phyloP scores from a whole-genome alignment of 768 basidiomycete species.

The Pleurotus ostreatus region DNA sequence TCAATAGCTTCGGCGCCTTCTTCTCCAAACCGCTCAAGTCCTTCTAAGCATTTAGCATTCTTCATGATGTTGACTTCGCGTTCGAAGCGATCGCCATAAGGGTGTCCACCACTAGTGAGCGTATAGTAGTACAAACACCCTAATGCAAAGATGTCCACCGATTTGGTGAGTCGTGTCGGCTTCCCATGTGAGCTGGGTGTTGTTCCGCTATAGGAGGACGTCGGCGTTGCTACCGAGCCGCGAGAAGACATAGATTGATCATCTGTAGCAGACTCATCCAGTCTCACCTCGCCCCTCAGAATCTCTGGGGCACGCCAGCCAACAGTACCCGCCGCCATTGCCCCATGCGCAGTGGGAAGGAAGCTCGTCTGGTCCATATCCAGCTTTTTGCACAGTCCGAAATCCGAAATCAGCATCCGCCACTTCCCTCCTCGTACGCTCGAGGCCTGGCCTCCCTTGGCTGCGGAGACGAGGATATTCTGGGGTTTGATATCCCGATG shows the following conservation, averaged over 20 bases:
- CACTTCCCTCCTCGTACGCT: conserved; percentile 37
- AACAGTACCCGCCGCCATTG: conserved; percentile 87
- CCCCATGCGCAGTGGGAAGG: conserved; percentile 85
- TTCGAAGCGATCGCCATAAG: conserved; percentile 91
- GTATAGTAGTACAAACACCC: conserved; percentile 96
- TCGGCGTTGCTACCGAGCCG: conserved; percentile 56
- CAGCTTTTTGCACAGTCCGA: conserved; percentile 93
- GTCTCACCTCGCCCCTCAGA: conserved; percentile 86
- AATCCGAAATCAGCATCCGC: conserved; percentile 93
- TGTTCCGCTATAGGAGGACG: conserved; percentile 23
- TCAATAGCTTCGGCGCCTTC: conserved; percentile 90
- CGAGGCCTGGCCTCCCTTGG: conserved; percentile 45
- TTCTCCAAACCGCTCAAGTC: conserved; percentile 80
- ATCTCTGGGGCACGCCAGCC: conserved; percentile 99
- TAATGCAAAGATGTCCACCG: conserved; percentile 94
- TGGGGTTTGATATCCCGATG: conserved; percentile 99
- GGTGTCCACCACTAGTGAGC: conserved; percentile 86
- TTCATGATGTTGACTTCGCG: conserved; percentile 92
- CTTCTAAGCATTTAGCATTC: conserved; percentile 65
- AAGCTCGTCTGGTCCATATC: conserved; percentile 97
- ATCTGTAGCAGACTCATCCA: conserved; percentile 69
- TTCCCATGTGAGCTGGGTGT: conserved; percentile 33
- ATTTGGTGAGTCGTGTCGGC: conserved; percentile 80
- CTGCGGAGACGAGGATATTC: conserved; percentile 85
- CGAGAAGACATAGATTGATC: conserved; percentile 65